These are phyloP conservation scores for Vitis rupestris DNA, from an alignment of 164 flowering plant species.

Conservation along the genomic window DNA sequence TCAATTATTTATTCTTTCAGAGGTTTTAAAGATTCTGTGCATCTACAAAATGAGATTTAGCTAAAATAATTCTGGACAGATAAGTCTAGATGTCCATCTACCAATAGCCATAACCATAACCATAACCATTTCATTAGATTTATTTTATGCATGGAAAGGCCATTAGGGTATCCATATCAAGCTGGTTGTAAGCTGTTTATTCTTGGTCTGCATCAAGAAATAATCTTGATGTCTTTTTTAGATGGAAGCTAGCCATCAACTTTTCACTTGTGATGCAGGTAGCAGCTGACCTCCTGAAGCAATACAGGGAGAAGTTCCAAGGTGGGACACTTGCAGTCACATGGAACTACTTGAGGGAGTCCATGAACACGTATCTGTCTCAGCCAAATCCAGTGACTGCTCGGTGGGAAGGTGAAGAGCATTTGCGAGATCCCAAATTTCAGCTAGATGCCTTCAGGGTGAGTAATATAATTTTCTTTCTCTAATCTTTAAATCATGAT, in stretches of 20 bases:
- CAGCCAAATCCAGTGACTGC: constrained; percentile 96
- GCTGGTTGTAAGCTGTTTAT: neutral
- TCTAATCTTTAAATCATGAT: neutral
- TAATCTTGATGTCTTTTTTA: neutral
- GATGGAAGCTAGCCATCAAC: neutral
- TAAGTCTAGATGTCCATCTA: neutral
- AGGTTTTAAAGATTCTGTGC: no score
- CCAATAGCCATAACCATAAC: neutral
- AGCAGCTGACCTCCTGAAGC: constrained; percentile 87
- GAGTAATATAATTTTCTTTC: constrained; percentile 16
- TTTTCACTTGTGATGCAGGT: constrained; percentile 44
- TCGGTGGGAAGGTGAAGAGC: constrained; percentile 93
- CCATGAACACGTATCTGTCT: constrained; percentile 85
- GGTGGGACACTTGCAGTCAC: constrained; percentile 88
- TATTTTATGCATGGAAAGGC: neutral
- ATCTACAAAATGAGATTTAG: neutral
- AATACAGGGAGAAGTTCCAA: constrained; percentile 81
- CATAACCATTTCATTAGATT: neutral
- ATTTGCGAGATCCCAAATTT: constrained; percentile 82
- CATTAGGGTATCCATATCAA: neutral
- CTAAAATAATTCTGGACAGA: neutral
- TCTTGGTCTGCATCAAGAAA: neutral
- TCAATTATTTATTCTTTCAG: no score
- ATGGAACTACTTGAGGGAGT: constrained; percentile 91
- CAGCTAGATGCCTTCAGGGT: constrained; percentile 97